These are phyloP conservation scores for Pisolithus tinctorius DNA, from an alignment of 768 basidiomycete genomes.

Conservation along the genomic window DNA sequence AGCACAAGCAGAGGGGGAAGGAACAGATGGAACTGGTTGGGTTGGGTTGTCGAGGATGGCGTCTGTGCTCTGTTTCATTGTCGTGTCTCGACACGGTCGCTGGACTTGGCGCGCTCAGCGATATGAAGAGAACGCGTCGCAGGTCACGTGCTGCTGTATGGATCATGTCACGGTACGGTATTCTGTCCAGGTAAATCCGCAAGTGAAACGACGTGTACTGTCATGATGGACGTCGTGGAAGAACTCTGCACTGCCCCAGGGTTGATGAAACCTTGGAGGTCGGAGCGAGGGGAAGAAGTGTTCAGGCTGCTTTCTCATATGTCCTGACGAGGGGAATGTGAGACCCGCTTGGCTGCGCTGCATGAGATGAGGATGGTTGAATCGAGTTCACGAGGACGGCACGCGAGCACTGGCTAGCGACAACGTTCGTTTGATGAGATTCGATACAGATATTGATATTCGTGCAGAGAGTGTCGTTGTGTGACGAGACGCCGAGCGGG, in stretches of 20 bases:
- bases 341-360: not conserved
- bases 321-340: not conserved
- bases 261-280: not conserved
- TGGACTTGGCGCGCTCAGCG: too few relatives aligned
- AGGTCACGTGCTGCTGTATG: too few relatives aligned
- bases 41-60: constrained; percentile 17
- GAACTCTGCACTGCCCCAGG: too few relatives aligned
- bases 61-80: constrained; percentile 8
- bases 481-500: not conserved
- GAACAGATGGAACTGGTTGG: constrained; percentile 25
- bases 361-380: not conserved
- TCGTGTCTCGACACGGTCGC: not conserved
- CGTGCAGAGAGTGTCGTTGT: not conserved
- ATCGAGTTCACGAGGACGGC: not conserved
- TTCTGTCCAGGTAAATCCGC: too few relatives aligned
- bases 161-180: too few relatives aligned
- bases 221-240: too few relatives aligned
- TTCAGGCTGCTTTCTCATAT: not conserved
- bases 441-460: not conserved
- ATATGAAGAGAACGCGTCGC: too few relatives aligned
- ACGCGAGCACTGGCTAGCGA: not conserved
- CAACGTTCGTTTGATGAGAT: not conserved
- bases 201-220: too few relatives aligned
- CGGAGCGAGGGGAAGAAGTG: not conserved
- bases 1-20: constrained; percentile 7